Evolutionary conservation across 2,329 filamentous ascomycete genomes (phyloP), one percentile per base, ranked within the genome.

Genomic region (Byssothecium circinans): DNA sequence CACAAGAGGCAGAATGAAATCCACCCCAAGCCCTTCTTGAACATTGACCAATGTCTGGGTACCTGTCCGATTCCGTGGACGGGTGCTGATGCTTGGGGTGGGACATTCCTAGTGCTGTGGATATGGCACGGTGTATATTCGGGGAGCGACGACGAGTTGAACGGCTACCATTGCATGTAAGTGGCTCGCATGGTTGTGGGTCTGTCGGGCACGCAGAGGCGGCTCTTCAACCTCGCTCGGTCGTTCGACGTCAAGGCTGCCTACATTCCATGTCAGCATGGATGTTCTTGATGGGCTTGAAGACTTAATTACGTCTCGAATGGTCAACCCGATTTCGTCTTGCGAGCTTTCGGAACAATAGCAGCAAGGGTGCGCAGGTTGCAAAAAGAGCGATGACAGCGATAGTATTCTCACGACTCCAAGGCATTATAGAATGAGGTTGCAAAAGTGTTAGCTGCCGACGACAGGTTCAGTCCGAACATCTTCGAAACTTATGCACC

Each of bases 11-110:
- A 65, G 38, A 65, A 47, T 19, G 48, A 52, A 8, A 43, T 41
- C 57, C 51, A 41, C 42, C 50, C 40, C 48, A 54, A 53, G 57
- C 50, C 52, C 47, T 47, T 30, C 52, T 56, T 54, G 49, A 58
- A 46, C 60, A 58, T 62, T 64, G 55, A 64, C 56, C 54, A 56
- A 57, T 63, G 58, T 59, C 60, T 54, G 57, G 57, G 58, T 57
- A 55, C 52, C 46, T 61, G 50, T 25, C 56, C 47, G 41, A 29
- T 33, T 40, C 29, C 11, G 17, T 64, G 54, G 52, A 47, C 49
- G 46, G 56, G 48, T 43, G 39, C 33, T 50, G 48, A 43, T 50
- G 43, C 34, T 43, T 50, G 48, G 42, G 48, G 8, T 33, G 43
- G 43, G 37, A 50, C 43, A 50, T 47, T 11, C 23, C 20, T 40